Percentiles rank a stretch among this genome's conserved stretches.
phyloP scores from a whole-genome alignment of 176 grass and related monocot species.

The Oryza australiensis region DNA sequence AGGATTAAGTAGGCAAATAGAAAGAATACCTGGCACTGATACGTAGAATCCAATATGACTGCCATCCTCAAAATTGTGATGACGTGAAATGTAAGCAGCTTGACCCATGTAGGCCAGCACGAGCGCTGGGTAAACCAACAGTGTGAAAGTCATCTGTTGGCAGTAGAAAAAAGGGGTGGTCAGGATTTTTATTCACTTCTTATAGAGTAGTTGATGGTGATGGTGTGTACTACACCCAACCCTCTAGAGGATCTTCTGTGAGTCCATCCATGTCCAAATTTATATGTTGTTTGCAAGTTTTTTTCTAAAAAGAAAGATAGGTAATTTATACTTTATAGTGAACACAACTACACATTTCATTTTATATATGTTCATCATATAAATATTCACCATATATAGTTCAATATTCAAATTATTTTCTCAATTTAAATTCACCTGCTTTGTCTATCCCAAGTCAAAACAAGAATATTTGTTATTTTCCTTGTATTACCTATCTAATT shows the following conservation, averaged over 20 bases:
- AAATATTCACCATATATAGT: not conserved
- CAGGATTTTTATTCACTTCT: conserved; percentile 3
- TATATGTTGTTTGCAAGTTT: not conserved
- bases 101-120: conserved; percentile 97
- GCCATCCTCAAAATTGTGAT: conserved; percentile 68
- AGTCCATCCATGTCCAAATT: not conserved
- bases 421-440: not conserved
- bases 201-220: not conserved
- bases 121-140: conserved; percentile 80
- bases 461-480: not conserved
- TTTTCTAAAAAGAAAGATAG: not conserved
- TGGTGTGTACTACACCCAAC: not conserved
- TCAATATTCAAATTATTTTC: not conserved
- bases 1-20: conserved; percentile 14
- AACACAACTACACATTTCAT: not conserved
- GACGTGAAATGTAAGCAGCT: conserved; percentile 90
- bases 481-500: not conserved
- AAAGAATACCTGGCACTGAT: conserved; percentile 84
- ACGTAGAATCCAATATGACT: conserved; percentile 91
- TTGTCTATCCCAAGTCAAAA: not conserved
- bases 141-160: conserved; percentile 84
- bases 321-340: not conserved
- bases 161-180: conserved; percentile 11
- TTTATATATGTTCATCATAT: not conserved
- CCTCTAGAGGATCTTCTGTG: not conserved